These are phyloP conservation scores for Akanthomyces uredinophilus DNA, from an alignment of 2,329 filamentous ascomycete genomes.

Conservation along the genomic window DNA sequence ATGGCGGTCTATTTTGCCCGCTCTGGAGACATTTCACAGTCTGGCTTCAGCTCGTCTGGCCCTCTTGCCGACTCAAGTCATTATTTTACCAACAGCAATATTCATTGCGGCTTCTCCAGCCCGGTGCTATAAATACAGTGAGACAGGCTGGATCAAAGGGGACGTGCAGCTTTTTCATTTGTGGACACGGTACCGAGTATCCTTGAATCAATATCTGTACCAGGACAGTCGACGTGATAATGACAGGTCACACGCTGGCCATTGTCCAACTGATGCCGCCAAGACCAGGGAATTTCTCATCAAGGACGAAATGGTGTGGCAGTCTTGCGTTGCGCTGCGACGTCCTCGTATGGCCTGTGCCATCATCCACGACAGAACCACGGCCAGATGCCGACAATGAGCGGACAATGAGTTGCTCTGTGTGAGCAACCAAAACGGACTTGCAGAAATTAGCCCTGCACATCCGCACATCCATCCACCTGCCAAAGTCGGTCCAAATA, in stretches of 20 bases:
- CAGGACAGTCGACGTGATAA: neutral
- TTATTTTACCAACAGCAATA: neutral
- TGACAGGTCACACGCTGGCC: constrained; percentile 12
- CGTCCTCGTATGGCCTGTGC: constrained; percentile 1
- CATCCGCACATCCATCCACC: constrained; percentile 2
- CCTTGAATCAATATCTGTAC: neutral
- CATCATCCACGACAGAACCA: neutral
- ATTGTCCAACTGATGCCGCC: constrained; percentile 7
- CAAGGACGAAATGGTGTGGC: neutral
- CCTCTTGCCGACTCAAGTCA: neutral
- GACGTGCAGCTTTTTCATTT: neutral
- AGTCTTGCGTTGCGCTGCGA: neutral
- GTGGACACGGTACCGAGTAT: neutral
- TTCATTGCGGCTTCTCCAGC: neutral
- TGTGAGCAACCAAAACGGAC: constrained; percentile 1
- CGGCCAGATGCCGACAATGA: neutral
- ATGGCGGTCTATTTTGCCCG: constrained; percentile 1
- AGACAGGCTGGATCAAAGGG: neutral
- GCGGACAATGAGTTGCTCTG: neutral
- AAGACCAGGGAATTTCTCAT: constrained; percentile 5
- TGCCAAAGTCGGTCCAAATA: neutral
- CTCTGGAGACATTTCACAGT: constrained; percentile 1
- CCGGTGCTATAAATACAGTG: constrained; percentile 6
- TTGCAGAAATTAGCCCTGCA: neutral
- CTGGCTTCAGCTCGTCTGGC: neutral